Base-by-base conservation (phyloP, 192 early-diverging fungal species). In the Gonapodya prolifera region DNA sequence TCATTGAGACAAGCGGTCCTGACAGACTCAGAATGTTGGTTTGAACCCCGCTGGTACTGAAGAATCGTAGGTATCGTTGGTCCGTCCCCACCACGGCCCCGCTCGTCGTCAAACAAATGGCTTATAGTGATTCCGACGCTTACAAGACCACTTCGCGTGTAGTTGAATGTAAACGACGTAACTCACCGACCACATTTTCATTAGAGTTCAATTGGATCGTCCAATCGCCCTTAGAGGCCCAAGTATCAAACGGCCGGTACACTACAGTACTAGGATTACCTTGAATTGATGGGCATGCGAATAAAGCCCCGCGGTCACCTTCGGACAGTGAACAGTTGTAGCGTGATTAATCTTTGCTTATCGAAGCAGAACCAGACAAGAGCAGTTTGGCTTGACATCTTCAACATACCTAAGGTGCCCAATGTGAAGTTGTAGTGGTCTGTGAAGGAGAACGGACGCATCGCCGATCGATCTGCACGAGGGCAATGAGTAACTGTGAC, bases 31-130 rank as follows among this genome's bases (percentile, higher is more conserved):
- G 81, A 0, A 99, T 79, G 61, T 90, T 86, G 13, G 84, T 87
- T 81, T 97, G 97, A 0, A 94, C 81, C 31, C 97, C 96, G 76
- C 89, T 87, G 35, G 82, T 85, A 1, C 91, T 87, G 75, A 98
- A 94, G 35, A 94, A 83, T 16, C 97, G 88, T 70, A 99, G 77
- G 78, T 90, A 92, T 28, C 91, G 90, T 74, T 81, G 79, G 30
- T 90, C 87, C 0, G 96, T 99, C 2, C 91, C 87, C 1, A 85
- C 92, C 23, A 92, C 90, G 0, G 89, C 86, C 17, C 90, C 86
- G 34, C 84, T 82, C 33, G 80, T 81, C 8, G 93, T 94, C 35
- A 94, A 79, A 1, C 94, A 92, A 36, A 98, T 81, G 69, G 87
- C 92, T 85, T 8, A 8, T 69, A n/a, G n/a, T n/a, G n/a, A n/a